Base-by-base conservation (phyloP, 2,329 filamentous ascomycete genomes). In the Aureobasidium sp. region DNA sequence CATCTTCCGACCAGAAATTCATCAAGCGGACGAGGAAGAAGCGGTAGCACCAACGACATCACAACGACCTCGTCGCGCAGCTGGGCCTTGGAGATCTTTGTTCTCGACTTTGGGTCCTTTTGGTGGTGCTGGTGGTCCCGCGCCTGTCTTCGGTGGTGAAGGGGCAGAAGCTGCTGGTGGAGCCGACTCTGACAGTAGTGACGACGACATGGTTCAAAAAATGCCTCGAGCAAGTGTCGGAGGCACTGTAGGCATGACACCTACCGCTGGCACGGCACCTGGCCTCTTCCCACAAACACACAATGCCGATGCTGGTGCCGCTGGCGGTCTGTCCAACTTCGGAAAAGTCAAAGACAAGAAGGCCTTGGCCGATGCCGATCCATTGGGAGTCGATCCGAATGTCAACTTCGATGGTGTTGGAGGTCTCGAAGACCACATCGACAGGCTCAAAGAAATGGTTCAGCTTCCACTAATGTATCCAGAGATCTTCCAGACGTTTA, bases 401-500 rank as follows among this genome's bases (percentile, higher is more conserved):
- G 91, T 99, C 65, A 92, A 92, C 71, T 97, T 99, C 73, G 93
- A 90, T 73, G 90, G 92, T 67, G 92, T 99, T 62, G 94, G 94
- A 70, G 94, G 94, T 44, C 78, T 99, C 48, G 87, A 96, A 72
- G 88, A 90, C 39, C 93, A 97, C 72, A 97, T 99, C 71, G 91
- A 97, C 72, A 91, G 97, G 74, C 81, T 99, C 65, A 97, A 99
- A 75, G 94, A 99, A 77, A 99, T 99, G 94, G 93, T 99, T 20
- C 89, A 93, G 67, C 82, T 99, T 64, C 94, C 94, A 2, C 79
- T 99, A 23, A 83, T 97, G 6, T 99, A 99, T 70, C 94, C 94
- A 0, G 94, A 99, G 74, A 86, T 97, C 46, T 99, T 97, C 74
- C 82, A 87, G 66, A 87, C 87, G 65, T 96, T 97, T 74, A 88